Base-by-base conservation (phyloP, 2,329 filamentous ascomycete genomes). In the Aspergillus transmontanensis region DNA sequence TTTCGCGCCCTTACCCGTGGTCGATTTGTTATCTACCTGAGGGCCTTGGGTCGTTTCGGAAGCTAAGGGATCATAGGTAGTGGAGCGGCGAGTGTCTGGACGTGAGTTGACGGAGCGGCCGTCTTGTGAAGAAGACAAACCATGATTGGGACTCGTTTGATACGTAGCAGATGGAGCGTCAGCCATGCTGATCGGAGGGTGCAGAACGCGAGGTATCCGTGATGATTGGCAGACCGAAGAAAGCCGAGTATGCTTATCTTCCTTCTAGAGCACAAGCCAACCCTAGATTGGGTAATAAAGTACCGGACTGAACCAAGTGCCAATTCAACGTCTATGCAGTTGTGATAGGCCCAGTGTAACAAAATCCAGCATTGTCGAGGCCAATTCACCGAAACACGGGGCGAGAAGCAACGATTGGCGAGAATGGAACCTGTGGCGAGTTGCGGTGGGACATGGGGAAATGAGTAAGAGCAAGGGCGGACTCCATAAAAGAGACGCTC, bases 1-100 rank as follows among this genome's bases (percentile, higher is more conserved):
- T 65, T 73, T 77, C 11, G 70, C 61, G 41, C 71, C 60, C 59
- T 74, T 74, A 53, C 65, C 64, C 36, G 66, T 68, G 23, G 63
- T 66, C 59, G 67, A 60, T 63, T 63, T 64, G 60, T 54, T 64
- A 59, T 69, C 66, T 51, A 63, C 53, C 51, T 66, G 68, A 61
- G 71, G 68, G 66, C 69, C 66, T 57, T 66, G 66, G 30, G 57
- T 64, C 19, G 58, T 58, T 14, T 66, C 58, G 45, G 59, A 53
- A 53, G 54, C 53, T n/a, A 51, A 41, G 16, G 61, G 45, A 36
- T 46, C 53, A 58, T 58, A 54, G 19, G 45, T 39, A 46, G 45
- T 58, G 34, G 50, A 55, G 30, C 16, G 48, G 28, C 48, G 21
- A 51, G 28, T 51, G 48, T 30, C 48, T 53, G 65, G 57, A 60